phyloP scores from a whole-genome alignment of 75 land plant species.

The Adiantum capillusveneris region DNA sequence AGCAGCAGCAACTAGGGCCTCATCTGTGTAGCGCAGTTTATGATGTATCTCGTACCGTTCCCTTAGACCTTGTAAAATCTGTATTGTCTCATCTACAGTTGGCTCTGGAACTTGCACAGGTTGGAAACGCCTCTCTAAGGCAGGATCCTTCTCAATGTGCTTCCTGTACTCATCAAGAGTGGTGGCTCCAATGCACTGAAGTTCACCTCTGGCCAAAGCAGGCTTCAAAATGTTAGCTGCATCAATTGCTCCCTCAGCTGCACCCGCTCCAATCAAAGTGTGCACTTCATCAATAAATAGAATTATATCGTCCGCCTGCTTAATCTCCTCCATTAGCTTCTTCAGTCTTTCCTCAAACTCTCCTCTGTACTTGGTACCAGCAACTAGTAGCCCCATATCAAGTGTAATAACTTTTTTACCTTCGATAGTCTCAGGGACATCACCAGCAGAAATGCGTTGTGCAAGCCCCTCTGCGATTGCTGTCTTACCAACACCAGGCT shows the following conservation, averaged over 20 bases:
- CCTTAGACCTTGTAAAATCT: slow-evolving; percentile 39
- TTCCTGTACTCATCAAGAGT: slow-evolving; percentile 51
- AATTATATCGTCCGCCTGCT: slow-evolving; percentile 53
- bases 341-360: slow-evolving; percentile 62
- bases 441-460: slow-evolving; percentile 49
- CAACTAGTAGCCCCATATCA: slow-evolving; percentile 62
- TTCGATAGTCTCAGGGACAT: slow-evolving; percentile 63
- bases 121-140: slow-evolving; percentile 38
- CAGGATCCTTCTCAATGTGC: slow-evolving; percentile 50
- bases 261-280: slow-evolving; percentile 65
- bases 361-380: slow-evolving; percentile 64
- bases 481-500: slow-evolving; percentile 78
- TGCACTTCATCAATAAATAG: slow-evolving; percentile 68
- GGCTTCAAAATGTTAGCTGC: slow-evolving; percentile 65
- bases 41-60: slow-evolving; percentile 53
- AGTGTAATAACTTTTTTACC: slow-evolving; percentile 63
- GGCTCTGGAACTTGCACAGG: slow-evolving; percentile 45
- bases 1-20: slow-evolving; percentile 46
- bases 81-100: slow-evolving; percentile 47
- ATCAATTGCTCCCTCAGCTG: slow-evolving; percentile 67
- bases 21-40: slow-evolving; percentile 47
- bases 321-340: slow-evolving; percentile 61
- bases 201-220: slow-evolving; percentile 53
- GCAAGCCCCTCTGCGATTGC: slow-evolving; percentile 68
- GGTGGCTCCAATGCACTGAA: slow-evolving; percentile 54